A percentile compares a stretch with the other conserved stretches of the same genome.
Conservation (phyloP, 2,329 filamentous ascomycete genomes). For the Phialocephala sp. region DNA sequence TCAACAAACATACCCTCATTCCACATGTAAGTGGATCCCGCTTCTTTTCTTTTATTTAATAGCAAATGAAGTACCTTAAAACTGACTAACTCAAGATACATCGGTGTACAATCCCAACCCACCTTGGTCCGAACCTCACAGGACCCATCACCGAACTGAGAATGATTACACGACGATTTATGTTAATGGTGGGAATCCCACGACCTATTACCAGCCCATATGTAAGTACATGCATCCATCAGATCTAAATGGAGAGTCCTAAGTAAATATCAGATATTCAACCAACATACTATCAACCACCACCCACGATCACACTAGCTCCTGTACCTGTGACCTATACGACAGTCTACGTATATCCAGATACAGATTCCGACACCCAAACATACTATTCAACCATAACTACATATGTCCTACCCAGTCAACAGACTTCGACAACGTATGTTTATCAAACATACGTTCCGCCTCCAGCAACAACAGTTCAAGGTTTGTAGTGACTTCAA, state of each 20-base stretch:
- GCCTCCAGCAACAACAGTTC: not conserved
- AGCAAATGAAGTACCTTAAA: not conserved
- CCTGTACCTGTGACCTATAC: not conserved
- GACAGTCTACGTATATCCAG: not conserved
- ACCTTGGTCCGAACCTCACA: not conserved
- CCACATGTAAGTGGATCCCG: not conserved
- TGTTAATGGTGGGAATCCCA: not conserved
- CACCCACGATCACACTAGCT: not conserved
- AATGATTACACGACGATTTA: slow-evolving; percentile 8
- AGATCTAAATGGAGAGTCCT: not conserved
- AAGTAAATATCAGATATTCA: not conserved
- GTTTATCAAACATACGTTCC: slow-evolving; percentile 1
- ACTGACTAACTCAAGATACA: not conserved
- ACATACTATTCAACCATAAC: not conserved
- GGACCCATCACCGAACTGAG: slow-evolving; percentile 14
- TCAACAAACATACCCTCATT: not conserved
- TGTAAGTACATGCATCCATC: not conserved
- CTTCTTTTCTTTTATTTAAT: not conserved
- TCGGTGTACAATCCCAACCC: not conserved
- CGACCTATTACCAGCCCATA: not conserved
- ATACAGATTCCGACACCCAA: not conserved
- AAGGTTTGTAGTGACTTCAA: not conserved
- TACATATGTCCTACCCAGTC: not conserved
- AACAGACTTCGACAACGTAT: not conserved
- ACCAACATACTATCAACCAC: not conserved